These are phyloP conservation scores for Akanthomyces lecanii DNA, from an alignment of 2,329 filamentous ascomycete genomes.

Conservation along the genomic window DNA sequence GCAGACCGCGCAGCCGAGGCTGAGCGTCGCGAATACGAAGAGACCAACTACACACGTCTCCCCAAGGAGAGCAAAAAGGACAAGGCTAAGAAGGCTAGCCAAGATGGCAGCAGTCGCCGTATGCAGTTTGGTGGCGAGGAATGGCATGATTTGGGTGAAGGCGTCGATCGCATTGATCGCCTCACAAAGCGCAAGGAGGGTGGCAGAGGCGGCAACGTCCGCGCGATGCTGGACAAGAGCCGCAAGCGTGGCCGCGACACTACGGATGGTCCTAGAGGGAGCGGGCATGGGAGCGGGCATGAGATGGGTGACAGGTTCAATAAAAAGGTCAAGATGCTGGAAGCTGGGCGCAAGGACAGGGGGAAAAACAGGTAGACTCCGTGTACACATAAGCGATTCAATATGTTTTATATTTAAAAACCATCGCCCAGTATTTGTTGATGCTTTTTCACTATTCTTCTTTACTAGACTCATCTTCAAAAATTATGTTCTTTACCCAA, in stretches of 20 bases:
- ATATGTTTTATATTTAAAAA: neutral
- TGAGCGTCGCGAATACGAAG: constrained; percentile 82
- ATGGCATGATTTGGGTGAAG: constrained; percentile 80
- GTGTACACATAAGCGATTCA: neutral
- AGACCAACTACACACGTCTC: constrained; percentile 83
- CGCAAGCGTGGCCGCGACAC: constrained; percentile 72
- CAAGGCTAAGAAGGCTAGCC: constrained; percentile 57
- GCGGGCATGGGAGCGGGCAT: constrained; percentile 57
- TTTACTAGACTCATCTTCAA: neutral
- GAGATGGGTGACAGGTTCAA: constrained; percentile 72
- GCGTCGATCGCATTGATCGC: constrained; percentile 79
- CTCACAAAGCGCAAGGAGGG: constrained; percentile 68
- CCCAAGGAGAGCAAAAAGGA: constrained; percentile 89
- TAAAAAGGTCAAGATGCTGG: constrained; percentile 59
- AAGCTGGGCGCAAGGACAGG: constrained; percentile 42
- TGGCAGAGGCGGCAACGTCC: constrained; percentile 50
- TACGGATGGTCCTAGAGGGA: constrained; percentile 63
- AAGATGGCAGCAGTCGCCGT: constrained; percentile 46
- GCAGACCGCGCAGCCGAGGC: constrained; percentile 72
- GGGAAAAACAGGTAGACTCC: constrained; percentile 33
- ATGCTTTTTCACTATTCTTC: too few relatives aligned
- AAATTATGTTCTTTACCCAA: neutral
- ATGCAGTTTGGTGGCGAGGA: constrained; percentile 86
- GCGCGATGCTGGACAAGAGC: constrained; percentile 72
- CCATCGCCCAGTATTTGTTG: neutral